phyloP scores from a whole-genome alignment of 2,329 filamentous ascomycete genomes.

The Nannizziopsis arthrosporioides region DNA sequence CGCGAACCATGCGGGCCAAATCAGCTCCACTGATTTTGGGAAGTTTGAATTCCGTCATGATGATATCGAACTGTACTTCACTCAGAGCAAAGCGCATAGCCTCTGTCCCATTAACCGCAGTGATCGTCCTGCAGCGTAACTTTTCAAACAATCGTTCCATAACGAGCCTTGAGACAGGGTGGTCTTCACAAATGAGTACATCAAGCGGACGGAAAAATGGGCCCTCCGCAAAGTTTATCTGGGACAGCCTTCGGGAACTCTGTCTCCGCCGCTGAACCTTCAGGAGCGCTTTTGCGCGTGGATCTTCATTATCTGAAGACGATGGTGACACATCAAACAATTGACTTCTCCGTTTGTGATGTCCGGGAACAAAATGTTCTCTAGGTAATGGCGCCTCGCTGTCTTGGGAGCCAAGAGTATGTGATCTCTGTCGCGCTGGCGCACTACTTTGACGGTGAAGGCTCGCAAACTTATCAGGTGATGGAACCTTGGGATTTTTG shows the following conservation, averaged over 20 bases:
- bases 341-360: conserved; percentile 85
- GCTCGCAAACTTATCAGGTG: conserved; percentile 46
- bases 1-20: conserved; percentile 92
- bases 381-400: conserved; percentile 62
- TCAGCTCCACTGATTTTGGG: conserved; percentile 92
- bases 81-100: conserved; percentile 89
- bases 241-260: conserved; percentile 85
- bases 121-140: conserved; percentile 84
- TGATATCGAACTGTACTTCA: conserved; percentile 96
- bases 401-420: conserved; percentile 90
- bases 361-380: conserved; percentile 49
- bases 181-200: conserved; percentile 92
- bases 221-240: conserved; percentile 72
- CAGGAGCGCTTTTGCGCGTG: conserved; percentile 77
- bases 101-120: conserved; percentile 78
- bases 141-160: conserved; percentile 98
- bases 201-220: conserved; percentile 84
- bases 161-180: conserved; percentile 92
- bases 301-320: conserved; percentile 92
- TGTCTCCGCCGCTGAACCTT: conserved; percentile 90
- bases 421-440: conserved; percentile 65
- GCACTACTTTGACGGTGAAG: conserved; percentile 54
- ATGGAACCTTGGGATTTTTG: conserved; percentile 32
- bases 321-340: conserved; percentile 95
- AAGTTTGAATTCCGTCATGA: conserved; percentile 94